These are phyloP conservation scores for Ophiocordyceps camponoti-leonardi DNA, from an alignment of 2,329 filamentous ascomycete species.

Conservation along the genomic window DNA sequence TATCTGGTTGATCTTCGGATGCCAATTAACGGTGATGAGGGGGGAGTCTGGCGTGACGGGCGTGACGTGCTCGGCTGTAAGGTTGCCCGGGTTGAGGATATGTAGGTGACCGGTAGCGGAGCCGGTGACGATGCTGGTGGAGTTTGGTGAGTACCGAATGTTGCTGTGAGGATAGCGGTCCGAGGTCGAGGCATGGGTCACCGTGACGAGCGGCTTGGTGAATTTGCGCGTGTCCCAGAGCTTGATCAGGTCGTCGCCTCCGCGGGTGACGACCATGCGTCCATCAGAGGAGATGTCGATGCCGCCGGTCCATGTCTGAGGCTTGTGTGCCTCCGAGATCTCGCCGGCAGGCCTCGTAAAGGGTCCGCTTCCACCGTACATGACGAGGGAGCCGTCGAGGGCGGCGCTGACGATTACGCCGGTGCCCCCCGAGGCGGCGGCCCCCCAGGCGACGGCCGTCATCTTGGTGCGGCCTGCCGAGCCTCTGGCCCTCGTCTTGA, in stretches of 20 bases:
- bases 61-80: slow-evolving; percentile 70
- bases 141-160: slow-evolving; percentile 77
- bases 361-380: slow-evolving; percentile 84
- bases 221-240: slow-evolving; percentile 96
- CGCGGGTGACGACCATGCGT: slow-evolving; percentile 74
- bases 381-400: slow-evolving; percentile 74
- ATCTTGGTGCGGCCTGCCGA: slow-evolving; percentile 83
- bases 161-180: slow-evolving; percentile 70
- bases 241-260: slow-evolving; percentile 85
- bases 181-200: slow-evolving; percentile 66
- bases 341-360: slow-evolving; percentile 70
- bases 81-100: slow-evolving; percentile 83
- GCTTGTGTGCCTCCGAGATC: slow-evolving; percentile 64
- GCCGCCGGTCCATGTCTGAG: slow-evolving; percentile 80
- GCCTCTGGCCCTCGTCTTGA: slow-evolving; percentile 82
- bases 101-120: slow-evolving; percentile 75
- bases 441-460: slow-evolving; percentile 81
- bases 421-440: slow-evolving; percentile 55
- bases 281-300: slow-evolving; percentile 85
- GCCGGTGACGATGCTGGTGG: slow-evolving; percentile 73
- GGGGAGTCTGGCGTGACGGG: slow-evolving; percentile 74
- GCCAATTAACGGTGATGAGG: slow-evolving; percentile 77
- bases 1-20: slow-evolving; percentile 90
- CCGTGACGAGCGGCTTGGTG: slow-evolving; percentile 69
- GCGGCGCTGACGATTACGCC: slow-evolving; percentile 69